A percentile compares a stretch with the other conserved stretches of the same genome.
These are phyloP conservation scores for Fusarium chaquense DNA, from an alignment of 2,329 filamentous ascomycete species.

Conservation along the genomic window DNA sequence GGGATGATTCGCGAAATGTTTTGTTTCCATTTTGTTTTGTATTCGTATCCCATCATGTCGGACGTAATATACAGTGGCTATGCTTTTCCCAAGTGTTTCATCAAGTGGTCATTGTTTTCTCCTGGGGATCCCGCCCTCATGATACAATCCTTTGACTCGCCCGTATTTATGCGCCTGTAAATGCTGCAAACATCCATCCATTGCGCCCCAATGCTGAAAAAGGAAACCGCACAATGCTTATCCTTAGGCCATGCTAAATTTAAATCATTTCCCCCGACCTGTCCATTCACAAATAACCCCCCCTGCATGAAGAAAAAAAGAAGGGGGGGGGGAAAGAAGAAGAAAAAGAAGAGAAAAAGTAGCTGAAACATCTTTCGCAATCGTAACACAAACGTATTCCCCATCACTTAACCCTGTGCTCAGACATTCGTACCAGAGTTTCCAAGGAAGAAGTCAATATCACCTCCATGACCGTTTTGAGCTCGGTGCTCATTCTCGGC, in stretches of 20 bases:
- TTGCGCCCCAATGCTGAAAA: conserved; percentile 16
- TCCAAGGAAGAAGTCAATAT: conserved; percentile 81
- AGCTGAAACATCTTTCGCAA: background rate
- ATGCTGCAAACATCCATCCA: conserved; percentile 35
- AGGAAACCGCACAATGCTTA: background rate
- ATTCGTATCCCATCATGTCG: conserved; percentile 8
- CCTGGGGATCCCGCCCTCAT: conserved; percentile 33
- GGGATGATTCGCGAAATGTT: background rate
- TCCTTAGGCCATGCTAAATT: conserved; percentile 7
- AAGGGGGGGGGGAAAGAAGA: background rate
- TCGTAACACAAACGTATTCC: background rate
- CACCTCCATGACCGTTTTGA: conserved; percentile 73
- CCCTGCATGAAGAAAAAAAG: conserved; percentile 2
- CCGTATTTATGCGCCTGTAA: conserved; percentile 35
- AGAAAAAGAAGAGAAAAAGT: background rate
- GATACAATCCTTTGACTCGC: conserved; percentile 20
- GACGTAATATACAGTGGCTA: conserved; percentile 32
- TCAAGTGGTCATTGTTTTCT: conserved; percentile 24
- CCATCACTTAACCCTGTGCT: background rate
- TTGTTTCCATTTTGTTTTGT: conserved; percentile 7
- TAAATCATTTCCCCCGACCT: background rate
- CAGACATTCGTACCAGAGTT: conserved; percentile 39
- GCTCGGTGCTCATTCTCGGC: conserved; percentile 79
- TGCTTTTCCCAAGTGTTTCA: conserved; percentile 28
- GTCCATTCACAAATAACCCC: background rate